phyloP scores from a whole-genome alignment of 108 stramenopile genomes.

The Pseudonitzschia multistriata region DNA sequence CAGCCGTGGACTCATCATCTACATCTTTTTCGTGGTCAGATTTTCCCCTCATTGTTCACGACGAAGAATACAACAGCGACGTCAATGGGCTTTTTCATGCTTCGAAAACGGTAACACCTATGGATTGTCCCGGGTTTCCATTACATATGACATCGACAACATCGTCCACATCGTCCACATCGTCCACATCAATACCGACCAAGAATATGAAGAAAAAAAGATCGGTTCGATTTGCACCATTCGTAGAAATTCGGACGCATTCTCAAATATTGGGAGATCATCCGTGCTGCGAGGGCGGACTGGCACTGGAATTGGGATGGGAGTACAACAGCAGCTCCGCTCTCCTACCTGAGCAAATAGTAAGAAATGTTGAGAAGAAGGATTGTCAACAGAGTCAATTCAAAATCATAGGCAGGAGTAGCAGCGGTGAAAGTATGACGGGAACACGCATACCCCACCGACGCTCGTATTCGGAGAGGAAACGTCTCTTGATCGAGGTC shows the following conservation, averaged over 20 bases:
- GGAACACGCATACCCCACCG: background rate
- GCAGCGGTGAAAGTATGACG: no score
- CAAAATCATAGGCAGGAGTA: background rate
- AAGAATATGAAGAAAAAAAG: background rate
- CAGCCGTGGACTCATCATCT: no score
- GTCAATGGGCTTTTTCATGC: no score
- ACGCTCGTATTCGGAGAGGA: slow-evolving; percentile 1
- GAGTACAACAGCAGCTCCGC: slow-evolving; percentile 16
- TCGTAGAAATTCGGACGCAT: slow-evolving; percentile 27
- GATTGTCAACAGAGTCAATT: background rate
- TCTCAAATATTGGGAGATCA: slow-evolving; percentile 30
- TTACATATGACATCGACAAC: background rate
- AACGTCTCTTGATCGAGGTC: background rate
- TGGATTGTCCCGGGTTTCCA: background rate
- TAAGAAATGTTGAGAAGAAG: no score
- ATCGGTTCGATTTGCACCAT: slow-evolving; percentile 13
- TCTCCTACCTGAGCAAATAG: background rate
- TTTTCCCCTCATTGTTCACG: slow-evolving; percentile 2
- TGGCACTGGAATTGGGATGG: slow-evolving; percentile 29
- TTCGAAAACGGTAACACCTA: background rate
- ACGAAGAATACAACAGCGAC: background rate
- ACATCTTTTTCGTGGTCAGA: slow-evolving; percentile 11
- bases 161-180: background rate
- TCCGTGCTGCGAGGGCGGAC: slow-evolving; percentile 23
- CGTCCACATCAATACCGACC: background rate